Evolutionary conservation across 441 rosid species (phyloP), one percentile per base, ranked within the genome.

Genomic region (Jatropha podagrica): DNA sequence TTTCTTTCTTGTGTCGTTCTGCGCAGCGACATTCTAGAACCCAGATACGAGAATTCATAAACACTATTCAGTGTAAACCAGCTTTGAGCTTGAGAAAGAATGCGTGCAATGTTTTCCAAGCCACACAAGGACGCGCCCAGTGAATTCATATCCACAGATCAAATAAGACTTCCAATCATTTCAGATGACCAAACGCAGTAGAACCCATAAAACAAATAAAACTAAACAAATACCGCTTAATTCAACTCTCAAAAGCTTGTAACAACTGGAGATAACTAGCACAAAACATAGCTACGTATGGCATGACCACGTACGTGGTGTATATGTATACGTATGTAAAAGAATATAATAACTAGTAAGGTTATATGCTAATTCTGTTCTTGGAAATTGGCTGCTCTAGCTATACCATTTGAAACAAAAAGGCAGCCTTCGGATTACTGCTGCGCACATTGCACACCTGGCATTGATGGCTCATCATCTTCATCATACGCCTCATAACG

Each of bases 371-470:
- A 62, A 27, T 32, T 38, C n/a, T 18, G 59, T 5, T 62, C n/a
- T 5, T 14, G 11, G 42, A 0, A 54, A 37, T 52, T 69, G n/a
- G 26, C 61, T 54, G 46, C 5, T 5, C 8, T n/a, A 61, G 17
- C 32, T 48, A 12, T 3, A 7, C 2, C 59, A 13, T 4, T 8
- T 23, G 15, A 17, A 52, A 54, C 59, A n/a, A 18, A 54, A 7
- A 23, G 48, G 69, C n/a, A 8, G 17, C 49, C 54, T 65, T 61
- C 46, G 41, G 73, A 77, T 82, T 77, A 85, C 90, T 92, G 97
- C 86, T 91, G 92, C 12, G 94, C 93, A 74, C 97, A 90, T 72
- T 92, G 93, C 81, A 89, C 89, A 15, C 92, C 76, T 40, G 81
- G 90, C 87, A 13, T 80, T 64, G 84, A 68, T n/a, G 74, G 44